These are phyloP conservation scores for Leptographium lundbergii DNA, from an alignment of 2,329 filamentous ascomycete genomes.

Conservation along the genomic window DNA sequence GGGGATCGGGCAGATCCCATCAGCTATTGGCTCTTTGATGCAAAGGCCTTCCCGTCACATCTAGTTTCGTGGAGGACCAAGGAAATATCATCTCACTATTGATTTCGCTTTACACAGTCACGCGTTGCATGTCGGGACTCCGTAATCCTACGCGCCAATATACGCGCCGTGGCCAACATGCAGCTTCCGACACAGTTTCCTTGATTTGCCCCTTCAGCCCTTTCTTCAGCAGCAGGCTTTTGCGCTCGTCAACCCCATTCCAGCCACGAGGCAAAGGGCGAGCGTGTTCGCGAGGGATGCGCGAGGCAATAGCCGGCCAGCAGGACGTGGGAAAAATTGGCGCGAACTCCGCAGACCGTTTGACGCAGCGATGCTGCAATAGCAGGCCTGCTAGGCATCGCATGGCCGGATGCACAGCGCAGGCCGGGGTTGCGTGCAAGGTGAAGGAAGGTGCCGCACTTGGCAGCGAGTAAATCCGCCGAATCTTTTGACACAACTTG, in stretches of 20 bases:
- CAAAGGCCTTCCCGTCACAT: background rate
- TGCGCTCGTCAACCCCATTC: background rate
- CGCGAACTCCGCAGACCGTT: too few relatives aligned
- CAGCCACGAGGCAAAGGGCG: background rate
- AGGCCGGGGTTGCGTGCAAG: conserved; percentile 8
- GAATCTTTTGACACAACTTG: too few relatives aligned
- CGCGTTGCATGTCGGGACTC: background rate
- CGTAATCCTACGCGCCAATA: background rate
- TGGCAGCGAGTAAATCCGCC: background rate
- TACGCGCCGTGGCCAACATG: background rate
- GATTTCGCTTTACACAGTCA: background rate
- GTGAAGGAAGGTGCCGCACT: background rate
- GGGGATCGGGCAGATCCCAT: background rate
- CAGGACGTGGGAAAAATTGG: too few relatives aligned
- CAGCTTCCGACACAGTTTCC: background rate
- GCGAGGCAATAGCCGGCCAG: too few relatives aligned
- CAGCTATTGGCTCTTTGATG: background rate
- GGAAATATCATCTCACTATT: background rate
- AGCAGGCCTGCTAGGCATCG: conserved; percentile 3
- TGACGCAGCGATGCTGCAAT: too few relatives aligned
- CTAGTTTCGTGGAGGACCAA: background rate
- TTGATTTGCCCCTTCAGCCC: background rate
- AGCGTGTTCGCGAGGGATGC: background rate
- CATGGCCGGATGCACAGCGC: conserved; percentile 9
- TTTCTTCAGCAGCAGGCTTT: background rate